These are phyloP conservation scores for Exophiala mesophila DNA, from an alignment of 2,329 filamentous ascomycete genomes.

Conservation along the genomic window DNA sequence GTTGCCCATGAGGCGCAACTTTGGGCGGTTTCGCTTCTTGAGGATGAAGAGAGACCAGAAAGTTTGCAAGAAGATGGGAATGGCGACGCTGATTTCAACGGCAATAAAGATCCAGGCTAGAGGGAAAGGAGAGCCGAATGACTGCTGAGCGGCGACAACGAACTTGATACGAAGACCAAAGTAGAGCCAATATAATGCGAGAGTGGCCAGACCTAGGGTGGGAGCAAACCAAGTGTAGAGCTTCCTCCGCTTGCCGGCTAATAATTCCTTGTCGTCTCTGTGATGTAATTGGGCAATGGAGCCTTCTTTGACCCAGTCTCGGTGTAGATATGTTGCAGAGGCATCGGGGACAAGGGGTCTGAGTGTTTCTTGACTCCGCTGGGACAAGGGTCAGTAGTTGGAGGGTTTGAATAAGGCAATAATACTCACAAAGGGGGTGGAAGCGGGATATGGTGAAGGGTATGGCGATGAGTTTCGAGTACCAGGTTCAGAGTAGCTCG, in stretches of 20 bases:
- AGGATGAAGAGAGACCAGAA: slow-evolving; percentile 55
- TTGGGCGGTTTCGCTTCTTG: slow-evolving; percentile 51
- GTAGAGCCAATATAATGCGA: slow-evolving; percentile 41
- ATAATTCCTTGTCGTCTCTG: slow-evolving; percentile 35
- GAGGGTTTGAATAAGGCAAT: neutral
- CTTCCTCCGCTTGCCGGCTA: slow-evolving; percentile 36
- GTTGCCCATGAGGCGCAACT: slow-evolving; percentile 39
- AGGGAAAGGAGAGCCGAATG: slow-evolving; percentile 38
- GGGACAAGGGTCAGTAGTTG: slow-evolving; percentile 23
- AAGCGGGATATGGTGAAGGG: slow-evolving; percentile 29
- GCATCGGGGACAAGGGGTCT: slow-evolving; percentile 32
- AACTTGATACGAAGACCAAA: slow-evolving; percentile 50
- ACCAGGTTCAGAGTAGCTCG: slow-evolving; percentile 17
- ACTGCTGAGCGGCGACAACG: slow-evolving; percentile 48
- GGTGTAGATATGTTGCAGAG: slow-evolving; percentile 28
- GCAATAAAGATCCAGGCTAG: slow-evolving; percentile 56
- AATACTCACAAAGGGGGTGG: slow-evolving; percentile 31
- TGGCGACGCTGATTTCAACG: slow-evolving; percentile 46
- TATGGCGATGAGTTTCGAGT: slow-evolving; percentile 28
- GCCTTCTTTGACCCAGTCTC: slow-evolving; percentile 36
- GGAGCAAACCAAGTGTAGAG: slow-evolving; percentile 33
- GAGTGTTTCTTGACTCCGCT: slow-evolving; percentile 34
- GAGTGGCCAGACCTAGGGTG: slow-evolving; percentile 33
- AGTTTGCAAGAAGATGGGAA: slow-evolving; percentile 55
- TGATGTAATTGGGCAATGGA: slow-evolving; percentile 34